phyloP scores from a whole-genome alignment of 2,329 filamentous ascomycete genomes.

The Fusarium solani-melongenae region DNA sequence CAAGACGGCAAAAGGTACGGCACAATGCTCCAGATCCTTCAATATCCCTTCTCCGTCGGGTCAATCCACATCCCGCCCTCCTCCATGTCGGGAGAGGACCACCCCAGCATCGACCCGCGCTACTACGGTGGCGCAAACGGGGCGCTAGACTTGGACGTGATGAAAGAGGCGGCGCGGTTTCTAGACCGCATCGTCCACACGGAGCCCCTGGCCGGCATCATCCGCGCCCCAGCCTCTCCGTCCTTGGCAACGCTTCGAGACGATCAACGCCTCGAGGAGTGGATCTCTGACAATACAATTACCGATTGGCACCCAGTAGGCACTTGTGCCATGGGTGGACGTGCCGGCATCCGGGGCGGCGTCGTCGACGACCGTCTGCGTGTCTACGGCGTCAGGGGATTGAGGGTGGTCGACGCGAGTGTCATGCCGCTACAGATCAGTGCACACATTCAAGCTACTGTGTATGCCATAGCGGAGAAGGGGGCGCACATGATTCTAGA shows the following conservation, averaged over 20 bases:
- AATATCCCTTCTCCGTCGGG: slow-evolving; percentile 63
- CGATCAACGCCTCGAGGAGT: slow-evolving; percentile 32
- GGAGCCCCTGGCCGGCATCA: slow-evolving; percentile 50
- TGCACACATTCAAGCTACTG: slow-evolving; percentile 47
- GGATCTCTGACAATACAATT: slow-evolving; percentile 45
- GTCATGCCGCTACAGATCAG: slow-evolving; percentile 45
- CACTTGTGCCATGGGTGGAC: slow-evolving; percentile 49
- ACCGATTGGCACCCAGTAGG: slow-evolving; percentile 55
- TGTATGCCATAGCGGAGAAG: slow-evolving; percentile 52
- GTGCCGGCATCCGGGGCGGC: slow-evolving; percentile 44
- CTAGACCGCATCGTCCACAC: slow-evolving; percentile 52
- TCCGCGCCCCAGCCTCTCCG: slow-evolving; percentile 47
- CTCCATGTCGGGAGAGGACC: slow-evolving; percentile 35
- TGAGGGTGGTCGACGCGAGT: slow-evolving; percentile 46
- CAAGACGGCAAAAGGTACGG: slow-evolving; percentile 56
- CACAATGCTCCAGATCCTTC: slow-evolving; percentile 61
- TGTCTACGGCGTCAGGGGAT: slow-evolving; percentile 44
- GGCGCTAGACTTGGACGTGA: slow-evolving; percentile 54
- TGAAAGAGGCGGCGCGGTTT: slow-evolving; percentile 55
- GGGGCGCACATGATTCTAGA: slow-evolving; percentile 42
- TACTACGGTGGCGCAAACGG: slow-evolving; percentile 55
- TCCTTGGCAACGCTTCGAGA: slow-evolving; percentile 28
- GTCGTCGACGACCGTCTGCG: slow-evolving; percentile 46
- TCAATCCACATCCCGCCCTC: slow-evolving; percentile 56
- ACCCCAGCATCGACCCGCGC: slow-evolving; percentile 53